Evolutionary conservation across 805 yeast species (phyloP), one percentile per base, ranked within the genome.

Genomic region (Yarrowia divulgata): DNA sequence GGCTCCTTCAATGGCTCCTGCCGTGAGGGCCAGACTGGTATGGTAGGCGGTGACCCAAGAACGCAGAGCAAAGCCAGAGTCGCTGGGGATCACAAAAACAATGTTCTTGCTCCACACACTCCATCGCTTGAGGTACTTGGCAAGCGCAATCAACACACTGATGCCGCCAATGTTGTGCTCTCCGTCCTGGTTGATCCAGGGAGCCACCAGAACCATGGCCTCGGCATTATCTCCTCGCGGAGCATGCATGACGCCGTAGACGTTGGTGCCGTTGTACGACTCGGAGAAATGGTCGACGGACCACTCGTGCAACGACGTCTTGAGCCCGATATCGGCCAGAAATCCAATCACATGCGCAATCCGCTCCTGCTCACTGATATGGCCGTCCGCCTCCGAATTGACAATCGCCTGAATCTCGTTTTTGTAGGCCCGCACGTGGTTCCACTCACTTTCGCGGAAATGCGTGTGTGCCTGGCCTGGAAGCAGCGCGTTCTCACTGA

Each of bases 221-320:
- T 95, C 99, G 1, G 98, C 93, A 70, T 93, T 95, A 74, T 94
- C 98, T 35, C 98, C 98, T 71, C 97, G 82, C 9, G 98, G 97
- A 0, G 97, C 95, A 75, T 91, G 97, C 79, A 90, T 84, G 4
- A 93, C 85, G 0, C 92, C 97, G 77, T 94, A 95, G 45, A 91
- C 80, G 55, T 84, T 84, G 39, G 81, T 80, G 19, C 86, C 85
- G 9, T 73, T 71, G 35, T 72, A 71, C 16, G 73, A 70, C 35
- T 76, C 77, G 39, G 48, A 73, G 48, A 70, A 70, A 16, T 72
- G 75, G 5, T 75, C 73, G 0, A 75, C 69, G 5, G 71, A 63
- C 79, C 81, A 81, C 37, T 75, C 79, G 70, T 85, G 84, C 7
- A 79, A 72, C 7, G 85, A 80, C 0, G 94, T 85, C 75, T 88